Evolutionary conservation across 257 asterid species (phyloP).

Genomic region (Nicotiana otophora): DNA sequence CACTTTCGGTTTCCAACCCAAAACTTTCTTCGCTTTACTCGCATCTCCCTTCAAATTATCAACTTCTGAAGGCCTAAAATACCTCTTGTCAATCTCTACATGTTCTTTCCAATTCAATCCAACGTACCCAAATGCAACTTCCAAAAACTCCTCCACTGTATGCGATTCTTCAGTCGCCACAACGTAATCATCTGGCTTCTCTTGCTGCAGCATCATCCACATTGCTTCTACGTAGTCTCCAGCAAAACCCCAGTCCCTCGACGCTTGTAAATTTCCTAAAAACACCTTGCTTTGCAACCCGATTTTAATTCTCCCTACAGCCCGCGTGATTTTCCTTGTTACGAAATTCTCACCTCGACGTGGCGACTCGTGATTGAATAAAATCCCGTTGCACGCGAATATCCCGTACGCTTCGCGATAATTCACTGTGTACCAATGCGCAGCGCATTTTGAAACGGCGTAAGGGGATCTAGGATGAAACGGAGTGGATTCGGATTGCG

Average conservation of each 20-base stretch:
- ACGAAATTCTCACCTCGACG: slow-evolving; percentile 95
- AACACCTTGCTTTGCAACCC: slow-evolving; percentile 92
- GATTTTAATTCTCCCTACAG: slow-evolving; percentile 84
- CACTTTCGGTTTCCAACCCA: slow-evolving; percentile 88
- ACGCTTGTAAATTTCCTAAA: slow-evolving; percentile 79
- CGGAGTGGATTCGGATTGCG: slow-evolving; percentile 75
- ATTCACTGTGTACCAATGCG: slow-evolving; percentile 98
- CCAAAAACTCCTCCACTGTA: slow-evolving; percentile 83
- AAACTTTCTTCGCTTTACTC: slow-evolving; percentile 60
- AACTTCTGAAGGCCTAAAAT: slow-evolving; percentile 86
- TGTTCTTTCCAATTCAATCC: slow-evolving; percentile 91
- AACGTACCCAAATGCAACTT: slow-evolving; percentile 67
- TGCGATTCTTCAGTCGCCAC: slow-evolving; percentile 98
- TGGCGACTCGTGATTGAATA: slow-evolving; percentile 92
- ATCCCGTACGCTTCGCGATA: slow-evolving; percentile 90
- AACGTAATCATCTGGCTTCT: slow-evolving; percentile 88
- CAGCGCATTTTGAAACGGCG: slow-evolving; percentile 96
- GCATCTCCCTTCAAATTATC: slow-evolving; percentile 90
- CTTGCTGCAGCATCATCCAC: slow-evolving; percentile 99
- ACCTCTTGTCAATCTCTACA: slow-evolving; percentile 78
- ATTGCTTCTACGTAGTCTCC: slow-evolving; percentile 98
- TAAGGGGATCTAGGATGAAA: slow-evolving; percentile 95
- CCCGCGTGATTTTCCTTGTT: slow-evolving; percentile 91
- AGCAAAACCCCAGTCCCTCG: slow-evolving; percentile 94
- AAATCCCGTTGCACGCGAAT: slow-evolving; percentile 88